Conservation (phyloP, 2,329 filamentous ascomycete genomes). For the Cladophialophora psammophila region DNA sequence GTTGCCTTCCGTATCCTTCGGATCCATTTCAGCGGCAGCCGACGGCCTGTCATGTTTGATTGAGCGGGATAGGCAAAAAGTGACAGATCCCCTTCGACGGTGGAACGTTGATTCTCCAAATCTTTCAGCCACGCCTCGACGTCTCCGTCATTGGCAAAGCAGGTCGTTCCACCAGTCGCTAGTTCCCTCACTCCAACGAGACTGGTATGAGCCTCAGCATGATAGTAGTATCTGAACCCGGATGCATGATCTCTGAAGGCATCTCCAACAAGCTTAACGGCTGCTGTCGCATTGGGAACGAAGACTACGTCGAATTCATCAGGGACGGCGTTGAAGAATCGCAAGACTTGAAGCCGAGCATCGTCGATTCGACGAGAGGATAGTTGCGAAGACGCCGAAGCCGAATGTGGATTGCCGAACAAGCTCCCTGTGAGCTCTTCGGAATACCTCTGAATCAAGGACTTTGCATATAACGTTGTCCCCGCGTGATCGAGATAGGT, state of each 20-base stretch:
- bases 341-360: constrained; percentile 72
- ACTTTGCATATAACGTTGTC: constrained; percentile 83
- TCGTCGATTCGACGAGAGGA: constrained; percentile 79
- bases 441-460: constrained; percentile 79
- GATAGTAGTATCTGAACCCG: constrained; percentile 86
- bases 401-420: constrained; percentile 92
- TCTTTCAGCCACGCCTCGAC: constrained; percentile 70
- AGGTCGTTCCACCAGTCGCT: constrained; percentile 66
- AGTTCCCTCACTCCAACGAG: constrained; percentile 80
- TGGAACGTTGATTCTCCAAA: constrained; percentile 21
- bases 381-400: constrained; percentile 78
- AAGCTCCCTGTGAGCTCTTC: constrained; percentile 78
- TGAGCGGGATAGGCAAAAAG: constrained; percentile 88
- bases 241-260: constrained; percentile 70
- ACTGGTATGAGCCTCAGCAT: constrained; percentile 85
- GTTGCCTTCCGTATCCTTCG: constrained; percentile 52
- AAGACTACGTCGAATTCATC: constrained; percentile 87
- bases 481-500: constrained; percentile 94
- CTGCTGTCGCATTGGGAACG: constrained; percentile 89
- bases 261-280: constrained; percentile 85
- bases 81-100: constrained; percentile 39
- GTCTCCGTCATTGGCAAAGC: constrained; percentile 67
- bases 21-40: constrained; percentile 76
- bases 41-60: constrained; percentile 87
- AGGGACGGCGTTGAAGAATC: constrained; percentile 82